Percentiles rank a stretch among this genome's conserved stretches.
phyloP scores from a whole-genome alignment of 495 filamentous ascomycete species.

The Penicillium antarcticum region DNA sequence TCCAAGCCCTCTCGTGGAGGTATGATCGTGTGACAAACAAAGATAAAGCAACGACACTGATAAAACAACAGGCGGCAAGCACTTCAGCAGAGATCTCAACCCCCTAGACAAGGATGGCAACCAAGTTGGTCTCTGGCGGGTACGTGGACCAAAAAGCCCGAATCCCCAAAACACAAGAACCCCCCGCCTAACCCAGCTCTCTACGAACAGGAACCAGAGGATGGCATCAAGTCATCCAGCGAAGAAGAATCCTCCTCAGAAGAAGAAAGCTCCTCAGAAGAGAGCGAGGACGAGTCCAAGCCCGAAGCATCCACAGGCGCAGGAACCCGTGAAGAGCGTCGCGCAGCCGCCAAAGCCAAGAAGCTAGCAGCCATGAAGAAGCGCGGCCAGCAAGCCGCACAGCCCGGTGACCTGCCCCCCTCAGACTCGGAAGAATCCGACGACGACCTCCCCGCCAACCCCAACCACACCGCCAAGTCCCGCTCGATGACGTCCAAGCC shows the following conservation, averaged over 20 bases:
- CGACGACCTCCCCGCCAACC: conserved; percentile 75
- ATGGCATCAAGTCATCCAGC: conserved; percentile 35
- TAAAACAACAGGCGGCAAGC: conserved; percentile 70
- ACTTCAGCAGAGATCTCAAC: conserved; percentile 85
- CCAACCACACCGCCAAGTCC: conserved; percentile 78
- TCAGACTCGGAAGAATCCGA: conserved; percentile 60
- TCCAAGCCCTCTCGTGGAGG: conserved; percentile 90
- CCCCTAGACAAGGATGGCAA: conserved; percentile 85
- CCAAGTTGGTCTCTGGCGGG: conserved; percentile 70
- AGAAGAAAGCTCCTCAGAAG: conserved; percentile 38
- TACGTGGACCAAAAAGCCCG: conserved; percentile 29
- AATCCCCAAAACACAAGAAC: neutral
- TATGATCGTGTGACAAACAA: conserved; percentile 39
- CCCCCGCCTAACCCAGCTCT: neutral
- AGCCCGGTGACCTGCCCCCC: conserved; percentile 80
- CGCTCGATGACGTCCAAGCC: conserved; percentile 54
- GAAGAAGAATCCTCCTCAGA: conserved; percentile 41
- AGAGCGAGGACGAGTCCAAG: conserved; percentile 32
- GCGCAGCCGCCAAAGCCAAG: conserved; percentile 81
- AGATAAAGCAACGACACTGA: neutral
- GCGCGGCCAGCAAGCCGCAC: conserved; percentile 57
- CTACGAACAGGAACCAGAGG: conserved; percentile 44
- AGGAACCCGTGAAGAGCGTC: conserved; percentile 82
- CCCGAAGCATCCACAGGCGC: conserved; percentile 28
- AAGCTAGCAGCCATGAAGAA: conserved; percentile 84